Evolutionary conservation across 2,329 filamentous ascomycete species (phyloP).

Genomic region (Xylariaceae sp.): DNA sequence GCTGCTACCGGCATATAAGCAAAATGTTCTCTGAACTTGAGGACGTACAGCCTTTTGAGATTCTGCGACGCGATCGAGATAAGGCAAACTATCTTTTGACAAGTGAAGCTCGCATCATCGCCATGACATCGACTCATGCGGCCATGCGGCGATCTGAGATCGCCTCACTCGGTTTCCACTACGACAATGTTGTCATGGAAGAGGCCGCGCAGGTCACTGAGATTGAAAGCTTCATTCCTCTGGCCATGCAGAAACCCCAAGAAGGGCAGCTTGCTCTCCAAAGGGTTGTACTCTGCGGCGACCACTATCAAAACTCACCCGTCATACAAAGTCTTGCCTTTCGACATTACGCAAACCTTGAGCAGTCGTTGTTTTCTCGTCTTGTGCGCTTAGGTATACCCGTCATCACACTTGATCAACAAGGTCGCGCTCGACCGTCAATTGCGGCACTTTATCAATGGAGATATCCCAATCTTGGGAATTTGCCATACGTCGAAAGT

Average conservation of each 20-base stretch:
- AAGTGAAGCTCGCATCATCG: slow-evolving; percentile 94
- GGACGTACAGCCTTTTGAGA: slow-evolving; percentile 92
- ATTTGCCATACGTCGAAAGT: slow-evolving; percentile 69
- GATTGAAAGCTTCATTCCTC: slow-evolving; percentile 91
- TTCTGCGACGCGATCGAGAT: slow-evolving; percentile 80
- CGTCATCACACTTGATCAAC: slow-evolving; percentile 82
- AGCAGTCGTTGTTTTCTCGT: slow-evolving; percentile 90
- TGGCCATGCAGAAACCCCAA: slow-evolving; percentile 82
- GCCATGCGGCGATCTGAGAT: slow-evolving; percentile 93
- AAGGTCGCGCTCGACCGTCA: slow-evolving; percentile 82
- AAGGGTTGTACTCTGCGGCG: slow-evolving; percentile 86
- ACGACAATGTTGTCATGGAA: slow-evolving; percentile 98
- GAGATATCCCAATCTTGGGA: slow-evolving; percentile 79
- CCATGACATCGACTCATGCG: slow-evolving; percentile 98
- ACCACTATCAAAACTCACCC: slow-evolving; percentile 95
- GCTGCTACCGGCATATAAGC: slow-evolving; percentile 83
- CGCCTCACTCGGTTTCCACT: slow-evolving; percentile 86
- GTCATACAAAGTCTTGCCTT: slow-evolving; percentile 94
- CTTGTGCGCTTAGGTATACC: slow-evolving; percentile 91
- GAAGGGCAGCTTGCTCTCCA: slow-evolving; percentile 73
- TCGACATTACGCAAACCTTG: slow-evolving; percentile 89
- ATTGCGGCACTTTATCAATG: slow-evolving; percentile 90
- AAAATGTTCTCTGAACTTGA: slow-evolving; percentile 90
- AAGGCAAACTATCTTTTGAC: slow-evolving; percentile 94
- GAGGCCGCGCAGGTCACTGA: slow-evolving; percentile 98